These are phyloP conservation scores for Elaeis guineensis DNA, from an alignment of 176 grass and related monocot genomes.

Conservation along the genomic window DNA sequence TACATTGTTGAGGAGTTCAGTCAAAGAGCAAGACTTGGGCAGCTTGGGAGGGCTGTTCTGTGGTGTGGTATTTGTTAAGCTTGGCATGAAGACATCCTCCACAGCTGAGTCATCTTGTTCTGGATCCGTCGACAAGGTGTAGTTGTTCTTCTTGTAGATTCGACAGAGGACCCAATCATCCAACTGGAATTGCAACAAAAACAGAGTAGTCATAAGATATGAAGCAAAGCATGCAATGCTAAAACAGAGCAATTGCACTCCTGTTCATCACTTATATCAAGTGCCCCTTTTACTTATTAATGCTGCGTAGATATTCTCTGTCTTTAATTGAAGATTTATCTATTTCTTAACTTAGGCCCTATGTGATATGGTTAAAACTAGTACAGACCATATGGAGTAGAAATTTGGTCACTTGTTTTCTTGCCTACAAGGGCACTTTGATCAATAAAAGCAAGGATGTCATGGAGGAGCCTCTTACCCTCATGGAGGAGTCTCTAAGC, in stretches of 20 bases:
- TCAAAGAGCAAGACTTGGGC: slow-evolving; percentile 38
- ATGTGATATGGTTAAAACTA: too few species aligned
- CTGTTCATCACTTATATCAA: too few species aligned
- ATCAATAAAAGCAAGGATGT: too few species aligned
- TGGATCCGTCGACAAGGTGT: slow-evolving; percentile 9
- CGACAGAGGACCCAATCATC: slow-evolving; percentile 25
- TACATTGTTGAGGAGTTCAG: slow-evolving; percentile 41
- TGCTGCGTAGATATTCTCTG: too few species aligned
- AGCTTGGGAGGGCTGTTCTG: slow-evolving; percentile 1
- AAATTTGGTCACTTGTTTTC: too few species aligned
- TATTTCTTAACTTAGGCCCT: not conserved
- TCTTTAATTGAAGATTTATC: not conserved
- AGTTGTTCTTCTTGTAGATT: slow-evolving; percentile 17
- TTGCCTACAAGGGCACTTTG: too few species aligned
- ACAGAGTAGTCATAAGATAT: not conserved
- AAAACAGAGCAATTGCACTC: not conserved
- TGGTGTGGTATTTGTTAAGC: not conserved
- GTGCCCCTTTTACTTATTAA: too few species aligned
- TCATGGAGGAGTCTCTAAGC: slow-evolving; percentile 6
- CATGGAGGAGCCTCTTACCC: not conserved
- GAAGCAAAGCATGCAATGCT: too few species aligned
- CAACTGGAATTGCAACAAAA: slow-evolving; percentile 4
- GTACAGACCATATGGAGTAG: too few species aligned
- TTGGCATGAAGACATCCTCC: slow-evolving; percentile 18
- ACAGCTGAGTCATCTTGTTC: slow-evolving; percentile 33